Conservation (phyloP, 495 filamentous ascomycete genomes). For the Lasiosphaeria miniovina region DNA sequence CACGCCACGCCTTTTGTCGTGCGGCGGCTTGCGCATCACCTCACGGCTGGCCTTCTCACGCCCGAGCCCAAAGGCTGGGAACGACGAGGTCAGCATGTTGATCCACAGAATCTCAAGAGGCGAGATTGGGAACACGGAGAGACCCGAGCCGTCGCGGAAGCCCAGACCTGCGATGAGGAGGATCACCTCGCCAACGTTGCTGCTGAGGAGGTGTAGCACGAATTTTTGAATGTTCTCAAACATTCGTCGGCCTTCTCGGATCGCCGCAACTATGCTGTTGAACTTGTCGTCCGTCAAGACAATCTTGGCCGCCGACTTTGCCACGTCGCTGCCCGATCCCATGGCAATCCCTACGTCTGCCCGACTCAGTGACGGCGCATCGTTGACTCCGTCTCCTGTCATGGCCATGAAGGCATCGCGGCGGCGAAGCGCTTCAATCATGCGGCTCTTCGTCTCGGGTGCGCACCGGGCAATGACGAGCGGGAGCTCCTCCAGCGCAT, state of each 20-base stretch:
- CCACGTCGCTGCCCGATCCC: constrained; percentile 86
- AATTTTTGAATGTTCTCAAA: constrained; percentile 86
- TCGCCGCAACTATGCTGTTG: constrained; percentile 70
- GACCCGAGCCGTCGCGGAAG: constrained; percentile 60
- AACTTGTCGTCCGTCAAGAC: constrained; percentile 90
- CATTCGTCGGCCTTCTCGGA: constrained; percentile 68
- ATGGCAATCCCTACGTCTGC: constrained; percentile 86
- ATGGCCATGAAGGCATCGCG: constrained; percentile 59
- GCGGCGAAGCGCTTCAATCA: constrained; percentile 67
- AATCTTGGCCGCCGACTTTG: constrained; percentile 83
- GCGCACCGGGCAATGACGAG: constrained; percentile 65
- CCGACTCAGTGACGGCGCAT: constrained; percentile 72
- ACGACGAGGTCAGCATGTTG: constrained; percentile 72
- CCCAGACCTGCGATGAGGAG: constrained; percentile 67
- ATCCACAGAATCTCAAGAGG: constrained; percentile 77
- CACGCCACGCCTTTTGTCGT: constrained; percentile 62
- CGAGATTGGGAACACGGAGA: constrained; percentile 72
- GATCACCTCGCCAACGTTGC: constrained; percentile 73
- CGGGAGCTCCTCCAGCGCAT: constrained; percentile 55
- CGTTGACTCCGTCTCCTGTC: constrained; percentile 82
- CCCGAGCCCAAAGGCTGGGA: constrained; percentile 72
- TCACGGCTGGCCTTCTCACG: constrained; percentile 64
- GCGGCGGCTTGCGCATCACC: constrained; percentile 69
- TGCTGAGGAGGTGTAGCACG: constrained; percentile 67
- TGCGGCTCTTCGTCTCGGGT: constrained; percentile 63